Conservation (phyloP, 345 rosid genomes). For the Sisymbrium altissimum region DNA sequence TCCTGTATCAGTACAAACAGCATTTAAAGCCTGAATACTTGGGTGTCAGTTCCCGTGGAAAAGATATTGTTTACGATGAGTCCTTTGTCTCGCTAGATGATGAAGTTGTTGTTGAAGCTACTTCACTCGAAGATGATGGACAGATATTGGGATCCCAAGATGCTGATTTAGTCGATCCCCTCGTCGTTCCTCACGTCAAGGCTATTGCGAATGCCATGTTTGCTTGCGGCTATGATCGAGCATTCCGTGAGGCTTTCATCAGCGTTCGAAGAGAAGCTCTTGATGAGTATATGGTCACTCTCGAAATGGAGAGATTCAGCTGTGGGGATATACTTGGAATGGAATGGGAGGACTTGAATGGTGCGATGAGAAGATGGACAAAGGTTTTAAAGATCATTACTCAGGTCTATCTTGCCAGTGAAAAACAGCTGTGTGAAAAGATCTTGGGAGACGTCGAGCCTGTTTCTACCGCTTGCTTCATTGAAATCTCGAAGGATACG, state of each 20-base stretch:
- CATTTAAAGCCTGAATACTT: constrained; percentile 36
- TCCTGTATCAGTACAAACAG: constrained; percentile 45
- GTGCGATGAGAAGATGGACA: constrained; percentile 66
- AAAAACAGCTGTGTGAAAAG: constrained; percentile 57
- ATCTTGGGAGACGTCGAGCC: constrained; percentile 53
- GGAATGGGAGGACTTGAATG: constrained; percentile 50
- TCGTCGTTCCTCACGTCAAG: constrained; percentile 50
- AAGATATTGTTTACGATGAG: constrained; percentile 46
- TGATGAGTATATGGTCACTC: constrained; percentile 48
- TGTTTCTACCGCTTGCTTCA: constrained; percentile 40
- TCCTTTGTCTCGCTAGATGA: constrained; percentile 61
- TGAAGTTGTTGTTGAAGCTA: constrained; percentile 36
- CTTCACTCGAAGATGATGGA: constrained; percentile 20
- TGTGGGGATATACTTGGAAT: constrained; percentile 56
- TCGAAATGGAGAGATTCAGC: constrained; percentile 51
- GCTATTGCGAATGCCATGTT: constrained; percentile 68
- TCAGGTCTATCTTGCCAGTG: constrained; percentile 51
- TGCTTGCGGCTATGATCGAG: constrained; percentile 47
- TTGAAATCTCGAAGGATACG: constrained; percentile 49
- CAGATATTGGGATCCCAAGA: constrained; percentile 24
- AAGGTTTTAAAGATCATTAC: constrained; percentile 50
- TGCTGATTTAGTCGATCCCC: constrained; percentile 52
- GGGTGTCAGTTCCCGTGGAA: constrained; percentile 38
- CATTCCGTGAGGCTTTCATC: constrained; percentile 52
- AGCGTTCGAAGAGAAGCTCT: constrained; percentile 50